Evolutionary conservation across 2,329 filamentous ascomycete genomes (phyloP).

Genomic region (Penicillium griseofulvum): DNA sequence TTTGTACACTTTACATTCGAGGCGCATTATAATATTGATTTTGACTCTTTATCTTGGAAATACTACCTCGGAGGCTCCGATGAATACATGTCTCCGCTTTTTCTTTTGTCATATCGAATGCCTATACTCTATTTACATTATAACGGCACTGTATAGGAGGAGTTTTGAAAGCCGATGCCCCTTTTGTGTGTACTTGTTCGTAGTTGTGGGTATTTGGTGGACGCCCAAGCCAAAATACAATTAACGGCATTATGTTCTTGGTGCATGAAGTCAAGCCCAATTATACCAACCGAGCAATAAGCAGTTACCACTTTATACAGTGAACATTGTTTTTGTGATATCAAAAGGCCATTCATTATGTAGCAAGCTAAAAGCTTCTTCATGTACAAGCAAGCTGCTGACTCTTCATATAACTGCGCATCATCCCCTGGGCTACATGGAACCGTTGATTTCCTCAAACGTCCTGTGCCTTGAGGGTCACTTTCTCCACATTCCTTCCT

Average conservation of each 20-base stretch:
- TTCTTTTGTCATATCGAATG: not conserved
- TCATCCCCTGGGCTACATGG: not conserved
- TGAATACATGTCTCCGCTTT: not conserved
- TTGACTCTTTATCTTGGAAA: not conserved
- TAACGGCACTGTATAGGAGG: not conserved
- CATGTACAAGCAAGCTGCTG: not conserved
- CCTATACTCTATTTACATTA: not conserved
- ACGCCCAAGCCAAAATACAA: too few relatives aligned
- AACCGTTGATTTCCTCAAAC: not conserved
- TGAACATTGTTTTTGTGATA: not conserved
- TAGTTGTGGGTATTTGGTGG: too few relatives aligned
- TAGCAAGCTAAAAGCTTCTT: not conserved
- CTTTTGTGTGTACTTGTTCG: not conserved
- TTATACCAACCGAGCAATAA: too few relatives aligned
- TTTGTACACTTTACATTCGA: not conserved
- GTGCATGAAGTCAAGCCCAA: not conserved
- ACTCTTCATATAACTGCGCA: not conserved
- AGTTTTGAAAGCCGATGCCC: not conserved
- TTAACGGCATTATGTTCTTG: too few relatives aligned
- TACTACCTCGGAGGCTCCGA: not conserved
- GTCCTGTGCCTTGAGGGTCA: not conserved
- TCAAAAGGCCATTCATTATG: not conserved
- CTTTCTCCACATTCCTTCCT: constrained; percentile 24
- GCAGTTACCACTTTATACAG: too few relatives aligned
- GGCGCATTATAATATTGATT: not conserved